These are phyloP conservation scores for Thermomucor indicae-seudaticae DNA, from an alignment of 371 early-diverging fungal species.

Conservation along the genomic window DNA sequence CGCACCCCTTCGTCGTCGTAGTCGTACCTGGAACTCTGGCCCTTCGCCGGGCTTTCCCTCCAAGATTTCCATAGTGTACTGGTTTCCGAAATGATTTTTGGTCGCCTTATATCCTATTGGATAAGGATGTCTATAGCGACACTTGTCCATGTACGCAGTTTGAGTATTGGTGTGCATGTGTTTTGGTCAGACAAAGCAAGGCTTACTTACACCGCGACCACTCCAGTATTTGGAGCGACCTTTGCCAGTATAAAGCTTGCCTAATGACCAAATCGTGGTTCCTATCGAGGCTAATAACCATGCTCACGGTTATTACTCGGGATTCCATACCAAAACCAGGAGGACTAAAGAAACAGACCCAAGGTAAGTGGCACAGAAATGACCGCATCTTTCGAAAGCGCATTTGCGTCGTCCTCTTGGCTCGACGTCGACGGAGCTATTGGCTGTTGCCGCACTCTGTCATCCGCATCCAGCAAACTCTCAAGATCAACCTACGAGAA, in stretches of 20 bases:
- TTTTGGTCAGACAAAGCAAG: neutral
- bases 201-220: conserved; percentile 31
- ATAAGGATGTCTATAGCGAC: conserved; percentile 53
- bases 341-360: conserved; percentile 10
- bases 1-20: no score
- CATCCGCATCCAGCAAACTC: conserved; percentile 31
- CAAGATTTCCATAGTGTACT: conserved; percentile 51
- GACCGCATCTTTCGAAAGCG: neutral
- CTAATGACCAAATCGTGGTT: conserved; percentile 41
- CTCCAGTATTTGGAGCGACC: conserved; percentile 41
- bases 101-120: conserved; percentile 54
- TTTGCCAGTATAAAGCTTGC: conserved; percentile 27
- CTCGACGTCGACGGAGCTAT: conserved; percentile 4
- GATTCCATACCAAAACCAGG: neutral
- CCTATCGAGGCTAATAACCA: conserved; percentile 24
- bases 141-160: conserved; percentile 26
- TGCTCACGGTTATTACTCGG: neutral
- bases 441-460: conserved; percentile 25
- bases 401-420: neutral
- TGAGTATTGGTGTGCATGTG: neutral
- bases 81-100: conserved; percentile 48
- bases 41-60: conserved; percentile 27
- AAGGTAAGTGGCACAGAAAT: conserved; percentile 31
- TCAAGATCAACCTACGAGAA: conserved; percentile 23
- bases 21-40: conserved; percentile 39